These are phyloP conservation scores for Quercus wislizeni DNA, from an alignment of 306 rosid genomes.

Conservation along the genomic window DNA sequence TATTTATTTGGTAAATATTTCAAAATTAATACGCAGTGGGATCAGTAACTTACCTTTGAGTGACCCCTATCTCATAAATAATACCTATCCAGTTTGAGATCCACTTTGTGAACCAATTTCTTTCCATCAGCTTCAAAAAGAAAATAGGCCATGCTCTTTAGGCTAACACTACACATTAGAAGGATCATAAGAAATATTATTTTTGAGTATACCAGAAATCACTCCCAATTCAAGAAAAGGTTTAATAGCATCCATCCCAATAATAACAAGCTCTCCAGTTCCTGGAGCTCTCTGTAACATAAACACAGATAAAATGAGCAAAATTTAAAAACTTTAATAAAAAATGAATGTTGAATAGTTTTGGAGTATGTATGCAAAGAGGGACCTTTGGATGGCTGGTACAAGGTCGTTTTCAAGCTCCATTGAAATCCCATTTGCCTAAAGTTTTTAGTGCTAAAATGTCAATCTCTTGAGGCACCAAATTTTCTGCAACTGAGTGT, in stretches of 20 bases:
- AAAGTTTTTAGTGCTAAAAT: conserved; percentile 41
- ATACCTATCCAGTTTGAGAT: conserved; percentile 51
- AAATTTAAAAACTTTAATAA: not conserved
- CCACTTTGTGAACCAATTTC: conserved; percentile 50
- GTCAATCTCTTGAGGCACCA: conserved; percentile 69
- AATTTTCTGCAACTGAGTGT: conserved; percentile 59
- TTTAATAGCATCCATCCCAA: conserved; percentile 50
- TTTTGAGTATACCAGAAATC: conserved; percentile 51
- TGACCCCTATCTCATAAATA: conserved; percentile 65
- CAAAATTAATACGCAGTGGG: not conserved
- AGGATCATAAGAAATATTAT: not conserved
- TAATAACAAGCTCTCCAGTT: conserved; percentile 53
- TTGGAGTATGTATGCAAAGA: not conserved
- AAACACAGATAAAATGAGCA: not conserved
- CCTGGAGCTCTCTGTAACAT: conserved; percentile 55
- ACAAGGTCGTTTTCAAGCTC: conserved; percentile 62
- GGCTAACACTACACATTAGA: no score
- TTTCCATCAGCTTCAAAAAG: conserved; percentile 59
- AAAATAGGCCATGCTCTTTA: not conserved
- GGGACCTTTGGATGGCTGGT: conserved; percentile 69
- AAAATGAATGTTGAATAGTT: not conserved
- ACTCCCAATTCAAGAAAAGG: conserved; percentile 60
- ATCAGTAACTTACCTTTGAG: conserved; percentile 41
- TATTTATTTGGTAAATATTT: not conserved
- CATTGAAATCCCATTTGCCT: conserved; percentile 53